These are phyloP conservation scores for Infundibulicybe gibba DNA, from an alignment of 768 basidiomycete species.

Conservation along the genomic window DNA sequence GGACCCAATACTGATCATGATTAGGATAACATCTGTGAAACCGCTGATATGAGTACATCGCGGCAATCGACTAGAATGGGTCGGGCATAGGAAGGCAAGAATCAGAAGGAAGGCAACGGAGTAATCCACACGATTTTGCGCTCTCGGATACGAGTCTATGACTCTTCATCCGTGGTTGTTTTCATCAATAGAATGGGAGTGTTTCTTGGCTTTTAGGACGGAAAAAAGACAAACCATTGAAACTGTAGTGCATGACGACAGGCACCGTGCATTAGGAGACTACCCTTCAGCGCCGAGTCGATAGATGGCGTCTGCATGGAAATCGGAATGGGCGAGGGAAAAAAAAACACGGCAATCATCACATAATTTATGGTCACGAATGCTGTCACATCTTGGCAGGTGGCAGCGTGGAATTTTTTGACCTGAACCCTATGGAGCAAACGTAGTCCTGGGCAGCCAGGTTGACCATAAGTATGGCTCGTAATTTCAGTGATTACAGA, in stretches of 20 bases:
- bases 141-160: slow-evolving; percentile 27
- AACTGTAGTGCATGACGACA: slow-evolving; percentile 6
- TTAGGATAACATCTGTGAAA: not conserved
- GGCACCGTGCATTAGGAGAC: slow-evolving; percentile 5
- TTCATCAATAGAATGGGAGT: slow-evolving; percentile 15
- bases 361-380: no score
- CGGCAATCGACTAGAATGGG: not conserved
- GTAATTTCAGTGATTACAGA: no score
- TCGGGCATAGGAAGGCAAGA: slow-evolving; percentile 16
- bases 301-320: not conserved
- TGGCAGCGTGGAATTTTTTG: no score
- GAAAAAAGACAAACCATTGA: slow-evolving; percentile 1
- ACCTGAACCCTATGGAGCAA: no score
- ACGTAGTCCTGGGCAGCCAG: no score
- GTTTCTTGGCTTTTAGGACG: not conserved
- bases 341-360: no score
- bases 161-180: slow-evolving; percentile 26
- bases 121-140: slow-evolving; percentile 50
- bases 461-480: no score
- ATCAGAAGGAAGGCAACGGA: slow-evolving; percentile 70
- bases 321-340: not conserved
- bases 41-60: not conserved
- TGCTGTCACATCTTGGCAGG: no score
- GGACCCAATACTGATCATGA: not conserved
- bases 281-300: not conserved